These are phyloP conservation scores for Suillus discolor DNA, from an alignment of 768 basidiomycete species.

Conservation along the genomic window DNA sequence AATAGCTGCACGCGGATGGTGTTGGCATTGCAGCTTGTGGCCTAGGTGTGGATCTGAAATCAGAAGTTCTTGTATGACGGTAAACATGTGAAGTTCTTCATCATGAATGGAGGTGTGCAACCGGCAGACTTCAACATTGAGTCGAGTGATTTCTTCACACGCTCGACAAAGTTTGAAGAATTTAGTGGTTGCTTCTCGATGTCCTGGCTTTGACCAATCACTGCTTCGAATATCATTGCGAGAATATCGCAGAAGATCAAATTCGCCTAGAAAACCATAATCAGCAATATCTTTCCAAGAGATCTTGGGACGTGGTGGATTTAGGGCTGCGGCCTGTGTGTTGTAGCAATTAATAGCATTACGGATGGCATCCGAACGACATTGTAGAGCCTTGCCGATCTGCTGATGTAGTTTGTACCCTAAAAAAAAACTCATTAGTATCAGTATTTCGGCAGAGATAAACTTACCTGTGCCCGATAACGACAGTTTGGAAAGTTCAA, in stretches of 20 bases:
- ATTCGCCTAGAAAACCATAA: conserved; percentile 3
- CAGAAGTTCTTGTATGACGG: conserved; percentile 1
- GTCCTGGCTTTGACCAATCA: background rate
- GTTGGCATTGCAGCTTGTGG: conserved; percentile 8
- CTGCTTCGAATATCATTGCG: background rate
- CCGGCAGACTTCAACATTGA: conserved; percentile 34
- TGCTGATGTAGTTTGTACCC: conserved; percentile 16
- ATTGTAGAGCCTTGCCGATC: conserved; percentile 19
- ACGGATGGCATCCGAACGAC: conserved; percentile 16
- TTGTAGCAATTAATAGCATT: conserved; percentile 19
- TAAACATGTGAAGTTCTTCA: conserved; percentile 17
- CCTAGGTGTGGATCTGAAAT: conserved; percentile 2
- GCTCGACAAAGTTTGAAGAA: conserved; percentile 33
- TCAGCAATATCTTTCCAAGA: conserved; percentile 5
- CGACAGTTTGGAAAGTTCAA: conserved; percentile 32
- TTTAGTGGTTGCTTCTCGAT: conserved; percentile 25
- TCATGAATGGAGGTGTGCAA: conserved; percentile 20
- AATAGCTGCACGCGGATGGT: background rate
- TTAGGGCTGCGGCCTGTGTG: background rate
- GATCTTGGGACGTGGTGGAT: background rate
- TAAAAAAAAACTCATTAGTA: conserved; percentile 4
- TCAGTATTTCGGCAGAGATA: background rate
- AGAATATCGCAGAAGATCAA: conserved; percentile 1
- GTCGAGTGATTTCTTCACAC: conserved; percentile 31
- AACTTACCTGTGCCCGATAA: conserved; percentile 15